phyloP scores from a whole-genome alignment of 1,284 basidiomycete genomes.

The Sanghuangporus sanghuang region DNA sequence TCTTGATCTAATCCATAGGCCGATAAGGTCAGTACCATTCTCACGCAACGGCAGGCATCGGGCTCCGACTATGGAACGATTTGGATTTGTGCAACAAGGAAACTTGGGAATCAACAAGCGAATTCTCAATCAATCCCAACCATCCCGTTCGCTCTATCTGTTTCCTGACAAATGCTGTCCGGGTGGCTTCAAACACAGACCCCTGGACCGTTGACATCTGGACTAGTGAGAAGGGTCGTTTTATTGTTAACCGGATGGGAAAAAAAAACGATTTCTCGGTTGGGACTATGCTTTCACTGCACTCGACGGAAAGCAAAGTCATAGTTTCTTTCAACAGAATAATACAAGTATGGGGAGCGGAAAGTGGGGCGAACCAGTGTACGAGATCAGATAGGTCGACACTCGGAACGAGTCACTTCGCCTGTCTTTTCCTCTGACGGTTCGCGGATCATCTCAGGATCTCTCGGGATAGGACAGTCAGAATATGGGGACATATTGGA shows the following conservation, averaged over 20 bases:
- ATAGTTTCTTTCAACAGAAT: neutral
- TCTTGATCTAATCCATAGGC: too few relatives aligned
- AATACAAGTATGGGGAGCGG: neutral
- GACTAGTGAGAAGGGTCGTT: neutral
- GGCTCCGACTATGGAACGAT: conserved; percentile 5
- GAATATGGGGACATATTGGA: conserved; percentile 4
- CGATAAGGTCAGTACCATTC: too few relatives aligned
- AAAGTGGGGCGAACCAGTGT: neutral
- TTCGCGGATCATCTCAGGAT: neutral
- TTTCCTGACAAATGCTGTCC: neutral
- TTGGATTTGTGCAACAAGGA: neutral
- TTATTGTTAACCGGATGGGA: neutral
- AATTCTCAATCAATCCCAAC: neutral
- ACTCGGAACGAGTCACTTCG: neutral
- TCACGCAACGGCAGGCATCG: too few relatives aligned
- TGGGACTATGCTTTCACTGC: neutral
- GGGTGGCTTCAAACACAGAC: neutral
- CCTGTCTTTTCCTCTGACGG: conserved; percentile 10
- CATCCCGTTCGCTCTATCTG: neutral
- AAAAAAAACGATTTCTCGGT: neutral
- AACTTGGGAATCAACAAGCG: neutral
- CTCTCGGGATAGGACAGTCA: conserved; percentile 1
- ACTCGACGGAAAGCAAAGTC: neutral
- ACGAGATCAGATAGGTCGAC: neutral
- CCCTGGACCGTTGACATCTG: neutral